Base-by-base conservation (phyloP, 768 basidiomycete species). In the Steccherinum ochraceum region DNA sequence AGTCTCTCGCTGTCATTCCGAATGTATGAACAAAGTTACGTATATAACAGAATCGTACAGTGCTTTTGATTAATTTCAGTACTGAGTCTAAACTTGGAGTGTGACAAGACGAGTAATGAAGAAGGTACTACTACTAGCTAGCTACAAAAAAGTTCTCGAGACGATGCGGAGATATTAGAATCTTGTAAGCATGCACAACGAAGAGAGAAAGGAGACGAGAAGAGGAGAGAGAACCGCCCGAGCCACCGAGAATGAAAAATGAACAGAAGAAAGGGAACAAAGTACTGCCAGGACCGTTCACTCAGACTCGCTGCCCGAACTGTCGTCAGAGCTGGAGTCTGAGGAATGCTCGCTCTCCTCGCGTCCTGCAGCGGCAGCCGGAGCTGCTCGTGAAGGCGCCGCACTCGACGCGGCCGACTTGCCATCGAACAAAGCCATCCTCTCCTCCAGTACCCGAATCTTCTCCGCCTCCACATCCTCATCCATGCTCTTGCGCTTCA, bases 381-480 rank as follows among this genome's bases (percentile, higher is more conserved):
- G 70, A 30, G 62, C 62, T 13, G 53, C 24, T 43, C n/a, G 41
- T 18, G n/a, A 23, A 23, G 16, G 41, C 5, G 52, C 49, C 11
- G 59, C 56, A 12, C 43, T 41, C 16, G 44, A 42, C 19, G 53
- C 58, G 0, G 64, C 54, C 5, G 52, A 51, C 19, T 53, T 52
- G 35, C 74, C 74, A 45, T 93, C 86, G 65, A 98, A 94, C 24
- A 89, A 76, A 24, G 80, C 77, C 73, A 97, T 84, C 55, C 91
- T 84, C 60, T 84, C 84, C 69, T 99, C 95, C 40, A 99, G 77
- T 66, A 82, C 77, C 46, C 87, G 80, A 62, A 99, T 99, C 74
- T 94, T 92, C 73, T 92, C 93, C 5, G 90, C 87, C 70, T 99
- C 95, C 26, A 86, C 87, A 57, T 92, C 89, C 71, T 98, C 93